These are phyloP conservation scores for Setaria viridis DNA, from an alignment of 202 grass and related monocot genomes.

Conservation along the genomic window DNA sequence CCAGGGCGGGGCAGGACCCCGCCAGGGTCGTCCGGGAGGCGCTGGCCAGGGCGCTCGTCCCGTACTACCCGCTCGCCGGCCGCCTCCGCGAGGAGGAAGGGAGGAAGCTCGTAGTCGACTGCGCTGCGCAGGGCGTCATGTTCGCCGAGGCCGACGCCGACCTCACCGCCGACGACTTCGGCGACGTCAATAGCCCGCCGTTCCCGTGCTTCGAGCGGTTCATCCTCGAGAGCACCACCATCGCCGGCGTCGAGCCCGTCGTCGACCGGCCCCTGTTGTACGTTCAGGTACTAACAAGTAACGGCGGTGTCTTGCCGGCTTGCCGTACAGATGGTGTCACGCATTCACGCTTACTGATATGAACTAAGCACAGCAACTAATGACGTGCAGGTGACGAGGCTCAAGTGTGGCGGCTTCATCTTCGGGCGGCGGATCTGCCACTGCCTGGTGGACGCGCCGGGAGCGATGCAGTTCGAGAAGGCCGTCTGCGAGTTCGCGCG, in stretches of 20 bases:
- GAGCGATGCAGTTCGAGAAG: constrained; percentile 68
- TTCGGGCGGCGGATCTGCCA: constrained; percentile 58
- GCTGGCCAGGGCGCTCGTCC: neutral
- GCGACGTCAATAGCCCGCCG: constrained; percentile 56
- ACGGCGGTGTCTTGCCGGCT: too few relatives aligned
- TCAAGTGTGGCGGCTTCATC: constrained; percentile 69
- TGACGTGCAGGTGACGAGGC: constrained; percentile 50
- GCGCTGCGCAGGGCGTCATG: constrained; percentile 64
- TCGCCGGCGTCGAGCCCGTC: constrained; percentile 41
- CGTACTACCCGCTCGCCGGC: constrained; percentile 74
- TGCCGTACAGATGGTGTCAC: too few relatives aligned
- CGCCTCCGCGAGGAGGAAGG: constrained; percentile 53
- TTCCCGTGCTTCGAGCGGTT: constrained; percentile 67
- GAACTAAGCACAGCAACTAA: too few relatives aligned
- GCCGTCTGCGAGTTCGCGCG: constrained; percentile 60
- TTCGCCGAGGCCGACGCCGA: constrained; percentile 76
- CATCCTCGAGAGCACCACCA: constrained; percentile 47
- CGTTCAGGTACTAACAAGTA: constrained; percentile 39
- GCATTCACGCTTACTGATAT: too few relatives aligned
- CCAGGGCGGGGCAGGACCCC: constrained; percentile 39
- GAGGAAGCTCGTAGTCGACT: constrained; percentile 70
- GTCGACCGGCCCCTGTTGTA: constrained; percentile 59
- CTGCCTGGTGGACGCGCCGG: constrained; percentile 58
- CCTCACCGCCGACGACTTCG: constrained; percentile 59
- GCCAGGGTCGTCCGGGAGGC: constrained; percentile 13